A percentile compares a stretch with the other conserved stretches of the same genome.
phyloP scores from a whole-genome alignment of 2,329 filamentous ascomycete species.

The Ilyonectria robusta region DNA sequence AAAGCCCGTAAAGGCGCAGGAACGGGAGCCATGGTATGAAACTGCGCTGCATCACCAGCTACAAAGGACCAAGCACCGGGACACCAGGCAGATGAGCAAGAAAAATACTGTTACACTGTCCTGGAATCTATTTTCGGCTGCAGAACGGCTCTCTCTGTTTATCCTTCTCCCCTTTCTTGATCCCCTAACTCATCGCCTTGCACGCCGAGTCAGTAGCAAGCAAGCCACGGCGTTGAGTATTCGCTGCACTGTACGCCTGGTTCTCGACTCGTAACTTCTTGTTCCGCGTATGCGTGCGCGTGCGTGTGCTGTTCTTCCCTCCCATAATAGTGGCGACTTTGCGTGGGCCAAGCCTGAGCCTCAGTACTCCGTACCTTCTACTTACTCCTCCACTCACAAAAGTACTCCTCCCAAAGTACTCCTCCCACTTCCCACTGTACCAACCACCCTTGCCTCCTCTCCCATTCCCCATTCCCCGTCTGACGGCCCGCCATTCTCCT shows the following conservation, averaged over 20 bases:
- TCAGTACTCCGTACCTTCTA: constrained; percentile 6
- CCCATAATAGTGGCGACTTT: constrained; percentile 37
- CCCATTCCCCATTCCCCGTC: constrained; percentile 26
- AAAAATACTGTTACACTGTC: not conserved
- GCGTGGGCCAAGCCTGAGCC: constrained; percentile 37
- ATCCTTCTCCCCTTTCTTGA: not conserved
- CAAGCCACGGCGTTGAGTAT: not conserved
- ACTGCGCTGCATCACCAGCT: constrained; percentile 19
- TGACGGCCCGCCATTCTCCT: constrained; percentile 24
- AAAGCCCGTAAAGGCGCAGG: constrained; percentile 12
- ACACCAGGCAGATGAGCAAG: constrained; percentile 17
- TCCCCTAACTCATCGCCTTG: not conserved
- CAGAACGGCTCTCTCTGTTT: not conserved
- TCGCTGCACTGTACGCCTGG: not conserved
- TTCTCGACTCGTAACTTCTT: not conserved
- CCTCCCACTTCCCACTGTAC: constrained; percentile 16
- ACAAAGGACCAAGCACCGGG: constrained; percentile 1
- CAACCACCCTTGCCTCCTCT: constrained; percentile 32
- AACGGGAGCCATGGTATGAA: constrained; percentile 16
- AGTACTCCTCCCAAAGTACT: constrained; percentile 38
- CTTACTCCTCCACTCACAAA: constrained; percentile 11
- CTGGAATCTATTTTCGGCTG: not conserved
- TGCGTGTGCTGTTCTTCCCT: constrained; percentile 4
- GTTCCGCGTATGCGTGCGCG: not conserved
- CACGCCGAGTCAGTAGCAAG: not conserved